Base-by-base conservation (phyloP, 2,329 filamentous ascomycete species). In the Sclerotinia glacialis region DNA sequence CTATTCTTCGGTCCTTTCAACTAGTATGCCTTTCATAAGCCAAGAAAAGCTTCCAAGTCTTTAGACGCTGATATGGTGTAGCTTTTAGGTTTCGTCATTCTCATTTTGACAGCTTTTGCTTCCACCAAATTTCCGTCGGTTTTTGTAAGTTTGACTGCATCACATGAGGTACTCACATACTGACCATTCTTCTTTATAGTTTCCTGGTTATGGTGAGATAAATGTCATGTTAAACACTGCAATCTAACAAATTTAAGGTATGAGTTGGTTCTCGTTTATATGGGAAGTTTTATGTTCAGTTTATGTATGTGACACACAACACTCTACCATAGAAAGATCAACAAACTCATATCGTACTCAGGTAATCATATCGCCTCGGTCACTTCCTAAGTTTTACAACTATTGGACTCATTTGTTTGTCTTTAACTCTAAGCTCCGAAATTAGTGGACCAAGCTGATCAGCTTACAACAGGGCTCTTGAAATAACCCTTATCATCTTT, bases 231-330 rank as follows among this genome's bases (percentile, higher is more conserved):
- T 9, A 21, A 12, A 40, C 5, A 9, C 5, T n/a, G 8, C 2
- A 37, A n/a, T 14, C 44, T 63, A 40, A 16, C n/a, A 16, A 6
- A 9, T 26, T 12, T 42, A 28, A 65, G 34, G 55, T 14, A 53
- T 65, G 26, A 37, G 55, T 7, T 53, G 26, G 64, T 65, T 60
- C n/a, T 28, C 46, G 8, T 53, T 46, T n/a, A 58, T 26, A 26
- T 65, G 63, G 34, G 42, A 2, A 5, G 14, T 50, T 5, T 5
- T 44, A 6, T 65, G 34, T 37, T 65, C 37, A 16, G 9, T 37
- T 18, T 37, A 52, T n/a, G 26, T 26, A 37, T 31, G 34, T 21
- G 34, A 40, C 12, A 5, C 44, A n/a, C 11, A 21, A 23, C 7
- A 23, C 3, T 16, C 14, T 21, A 42, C 26, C 12, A 12, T n/a